Evolutionary conservation across 129 eudicot species (phyloP).

Genomic region (Silybum marianum): DNA sequence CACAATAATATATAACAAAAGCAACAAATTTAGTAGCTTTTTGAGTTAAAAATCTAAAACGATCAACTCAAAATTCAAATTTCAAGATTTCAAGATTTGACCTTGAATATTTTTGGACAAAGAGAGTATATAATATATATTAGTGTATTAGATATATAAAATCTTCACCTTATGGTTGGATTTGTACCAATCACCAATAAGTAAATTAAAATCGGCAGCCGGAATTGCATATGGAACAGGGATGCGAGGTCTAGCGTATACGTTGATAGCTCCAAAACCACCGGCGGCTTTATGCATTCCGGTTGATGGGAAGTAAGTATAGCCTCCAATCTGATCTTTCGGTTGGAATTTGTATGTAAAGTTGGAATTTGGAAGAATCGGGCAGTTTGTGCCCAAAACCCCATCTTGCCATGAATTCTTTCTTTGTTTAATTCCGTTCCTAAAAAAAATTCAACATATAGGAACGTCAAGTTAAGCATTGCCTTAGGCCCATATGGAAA

Average conservation of each 20-base stretch:
- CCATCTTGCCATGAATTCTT: constrained; percentile 99
- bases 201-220: constrained; percentile 80
- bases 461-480: constrained; percentile 7
- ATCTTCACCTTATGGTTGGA: constrained; percentile 72
- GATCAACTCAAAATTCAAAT: not conserved
- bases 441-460: constrained; percentile 15
- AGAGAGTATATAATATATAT: not conserved
- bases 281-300: constrained; percentile 91
- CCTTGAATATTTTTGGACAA: not conserved
- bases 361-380: constrained; percentile 89
- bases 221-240: constrained; percentile 87
- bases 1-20: constrained; percentile 2
- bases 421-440: constrained; percentile 97
- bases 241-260: constrained; percentile 81
- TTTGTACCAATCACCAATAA: constrained; percentile 94
- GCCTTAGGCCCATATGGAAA: no score
- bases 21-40: not conserved
- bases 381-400: constrained; percentile 93
- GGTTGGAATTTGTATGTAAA: constrained; percentile 86
- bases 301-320: constrained; percentile 91
- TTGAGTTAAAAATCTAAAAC: not conserved
- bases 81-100: constrained; percentile 3
- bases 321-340: constrained; percentile 95
- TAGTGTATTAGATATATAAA: not conserved
- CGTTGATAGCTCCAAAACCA: constrained; percentile 90